Percentiles rank a stretch among this genome's conserved stretches.
phyloP scores from a whole-genome alignment of 1,284 basidiomycete species.

The Caloboletus inedulis region DNA sequence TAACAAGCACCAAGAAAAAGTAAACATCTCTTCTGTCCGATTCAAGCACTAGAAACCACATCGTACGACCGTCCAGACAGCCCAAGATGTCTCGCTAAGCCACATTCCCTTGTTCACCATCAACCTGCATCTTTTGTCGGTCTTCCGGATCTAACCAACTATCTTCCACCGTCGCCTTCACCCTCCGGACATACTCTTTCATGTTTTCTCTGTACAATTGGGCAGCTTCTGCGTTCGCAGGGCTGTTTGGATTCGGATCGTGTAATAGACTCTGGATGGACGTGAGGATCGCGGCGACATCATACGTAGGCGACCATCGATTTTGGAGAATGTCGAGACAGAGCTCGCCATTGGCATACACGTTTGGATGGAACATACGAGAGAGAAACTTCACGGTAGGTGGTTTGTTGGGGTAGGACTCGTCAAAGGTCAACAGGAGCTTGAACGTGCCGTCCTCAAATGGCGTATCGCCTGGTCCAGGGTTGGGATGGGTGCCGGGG shows the following conservation, averaged over 20 bases:
- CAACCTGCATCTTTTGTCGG: slow-evolving; percentile 44
- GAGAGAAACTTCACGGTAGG: slow-evolving; percentile 96
- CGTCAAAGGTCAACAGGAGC: slow-evolving; percentile 92
- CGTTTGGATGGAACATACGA: slow-evolving; percentile 99
- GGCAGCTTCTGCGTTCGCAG: slow-evolving; percentile 97
- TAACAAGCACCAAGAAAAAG: background rate
- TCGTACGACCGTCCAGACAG: background rate
- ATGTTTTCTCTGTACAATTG: slow-evolving; percentile 96
- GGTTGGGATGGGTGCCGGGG: background rate
- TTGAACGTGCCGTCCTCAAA: slow-evolving; percentile 99
- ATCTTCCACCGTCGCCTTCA: slow-evolving; percentile 89
- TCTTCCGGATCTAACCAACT: slow-evolving; percentile 87
- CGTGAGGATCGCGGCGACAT: slow-evolving; percentile 96
- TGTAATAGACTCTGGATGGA: slow-evolving; percentile 94
- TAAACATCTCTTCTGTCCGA: background rate
- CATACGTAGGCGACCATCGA: slow-evolving; percentile 97
- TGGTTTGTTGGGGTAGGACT: slow-evolving; percentile 97
- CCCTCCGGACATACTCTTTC: slow-evolving; percentile 94
- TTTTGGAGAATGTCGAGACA: slow-evolving; percentile 99
- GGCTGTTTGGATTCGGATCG: slow-evolving; percentile 97
- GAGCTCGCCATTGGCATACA: slow-evolving; percentile 96
- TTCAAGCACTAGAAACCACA: background rate
- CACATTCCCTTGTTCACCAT: slow-evolving; percentile 16
- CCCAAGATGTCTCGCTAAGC: background rate
- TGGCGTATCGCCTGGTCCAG: slow-evolving; percentile 81